phyloP scores from a whole-genome alignment of 208 protist species.

The Baffinella frigidus region DNA sequence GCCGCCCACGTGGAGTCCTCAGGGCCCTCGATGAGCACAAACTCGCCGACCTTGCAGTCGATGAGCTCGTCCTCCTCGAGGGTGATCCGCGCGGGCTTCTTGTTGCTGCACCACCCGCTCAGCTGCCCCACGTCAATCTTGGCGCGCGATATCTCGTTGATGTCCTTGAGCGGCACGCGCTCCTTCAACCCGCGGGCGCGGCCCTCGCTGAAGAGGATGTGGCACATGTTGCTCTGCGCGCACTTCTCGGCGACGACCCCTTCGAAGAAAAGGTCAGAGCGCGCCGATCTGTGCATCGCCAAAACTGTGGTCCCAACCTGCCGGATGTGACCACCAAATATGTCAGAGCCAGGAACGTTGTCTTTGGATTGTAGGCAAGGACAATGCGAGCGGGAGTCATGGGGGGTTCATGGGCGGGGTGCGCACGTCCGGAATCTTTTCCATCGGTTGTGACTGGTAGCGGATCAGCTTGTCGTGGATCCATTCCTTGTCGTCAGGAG shows the following conservation, averaged over 20 bases:
- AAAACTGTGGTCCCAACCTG: conserved; percentile 9
- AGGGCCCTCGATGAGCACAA: conserved; percentile 40
- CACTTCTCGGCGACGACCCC: background rate
- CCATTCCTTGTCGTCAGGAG: conserved; percentile 30
- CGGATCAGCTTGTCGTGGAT: background rate
- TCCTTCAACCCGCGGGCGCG: background rate
- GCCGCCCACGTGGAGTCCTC: conserved; percentile 5
- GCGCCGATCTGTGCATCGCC: background rate
- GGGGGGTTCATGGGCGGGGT: background rate
- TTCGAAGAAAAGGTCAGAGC: conserved; percentile 43
- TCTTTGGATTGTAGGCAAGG: background rate
- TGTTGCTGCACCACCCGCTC: background rate
- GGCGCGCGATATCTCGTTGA: background rate
- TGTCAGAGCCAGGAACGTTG: background rate
- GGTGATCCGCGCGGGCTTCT: background rate
- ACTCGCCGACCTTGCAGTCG: background rate
- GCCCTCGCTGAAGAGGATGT: conserved; percentile 1
- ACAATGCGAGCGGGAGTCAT: background rate
- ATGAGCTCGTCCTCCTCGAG: background rate
- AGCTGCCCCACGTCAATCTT: background rate
- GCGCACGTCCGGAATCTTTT: conserved; percentile 2
- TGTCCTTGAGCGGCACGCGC: conserved; percentile 11
- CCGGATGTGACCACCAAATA: background rate
- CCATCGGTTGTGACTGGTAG: conserved; percentile 6
- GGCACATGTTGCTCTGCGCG: background rate